Percentiles rank a stretch among this genome's conserved stretches.
These are phyloP conservation scores for Graphium sp. DNA, from an alignment of 2,329 filamentous ascomycete genomes.

Conservation along the genomic window DNA sequence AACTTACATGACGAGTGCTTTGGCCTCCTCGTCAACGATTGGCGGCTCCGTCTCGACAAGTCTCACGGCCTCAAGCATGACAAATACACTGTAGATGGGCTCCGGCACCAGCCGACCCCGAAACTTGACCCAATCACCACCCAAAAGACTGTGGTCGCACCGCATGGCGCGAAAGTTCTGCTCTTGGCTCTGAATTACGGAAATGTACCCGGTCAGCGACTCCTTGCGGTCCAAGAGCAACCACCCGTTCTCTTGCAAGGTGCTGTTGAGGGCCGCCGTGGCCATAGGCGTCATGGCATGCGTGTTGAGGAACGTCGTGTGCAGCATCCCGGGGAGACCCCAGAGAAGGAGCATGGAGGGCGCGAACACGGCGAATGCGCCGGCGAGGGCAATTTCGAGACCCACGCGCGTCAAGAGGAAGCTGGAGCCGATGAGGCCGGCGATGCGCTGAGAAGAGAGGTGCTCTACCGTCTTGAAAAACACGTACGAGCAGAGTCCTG, in stretches of 20 bases:
- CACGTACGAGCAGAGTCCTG: constrained; percentile 49
- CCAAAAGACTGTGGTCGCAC: constrained; percentile 86
- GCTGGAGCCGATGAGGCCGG: constrained; percentile 39
- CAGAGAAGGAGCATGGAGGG: constrained; percentile 53
- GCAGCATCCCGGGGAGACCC: constrained; percentile 55
- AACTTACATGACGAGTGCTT: constrained; percentile 69
- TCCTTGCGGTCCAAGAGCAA: constrained; percentile 66
- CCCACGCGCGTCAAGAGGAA: constrained; percentile 54
- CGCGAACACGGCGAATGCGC: constrained; percentile 45
- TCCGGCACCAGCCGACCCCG: constrained; percentile 47
- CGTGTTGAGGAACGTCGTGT: constrained; percentile 55
- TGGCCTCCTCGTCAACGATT: constrained; percentile 47
- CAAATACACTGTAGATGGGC: constrained; percentile 91
- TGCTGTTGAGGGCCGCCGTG: constrained; percentile 45
- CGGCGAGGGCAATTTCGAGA: constrained; percentile 51
- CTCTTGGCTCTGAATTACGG: constrained; percentile 62
- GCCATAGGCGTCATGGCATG: constrained; percentile 50
- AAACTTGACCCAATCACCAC: constrained; percentile 67
- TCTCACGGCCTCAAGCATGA: constrained; percentile 82
- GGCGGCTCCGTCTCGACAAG: constrained; percentile 47
- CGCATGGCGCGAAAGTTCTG: constrained; percentile 66
- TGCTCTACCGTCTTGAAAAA: constrained; percentile 39
- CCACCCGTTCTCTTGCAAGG: constrained; percentile 50
- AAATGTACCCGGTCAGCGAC: constrained; percentile 82
- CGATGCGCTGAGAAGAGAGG: constrained; percentile 19